A percentile compares a stretch with the other conserved stretches of the same genome.
phyloP scores from a whole-genome alignment of 805 yeast species.

The Teunomyces cretensis region DNA sequence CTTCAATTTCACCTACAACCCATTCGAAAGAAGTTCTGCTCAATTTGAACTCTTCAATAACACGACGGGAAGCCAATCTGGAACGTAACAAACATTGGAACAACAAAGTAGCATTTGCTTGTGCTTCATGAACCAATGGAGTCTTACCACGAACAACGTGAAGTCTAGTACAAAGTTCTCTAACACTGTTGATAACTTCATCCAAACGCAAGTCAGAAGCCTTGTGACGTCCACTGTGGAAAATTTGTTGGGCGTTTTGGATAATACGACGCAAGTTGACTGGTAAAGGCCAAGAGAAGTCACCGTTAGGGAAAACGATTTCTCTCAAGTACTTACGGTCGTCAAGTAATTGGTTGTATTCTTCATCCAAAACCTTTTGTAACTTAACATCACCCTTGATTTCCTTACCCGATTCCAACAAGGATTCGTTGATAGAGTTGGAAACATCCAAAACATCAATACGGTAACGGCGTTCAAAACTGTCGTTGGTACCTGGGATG shows the following conservation, averaged over 20 bases:
- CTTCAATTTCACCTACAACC: conserved; percentile 92
- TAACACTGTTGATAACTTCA: conserved; percentile 75
- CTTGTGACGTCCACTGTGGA: conserved; percentile 86
- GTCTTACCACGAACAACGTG: conserved; percentile 82
- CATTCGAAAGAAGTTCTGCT: conserved; percentile 88
- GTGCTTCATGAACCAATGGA: conserved; percentile 75
- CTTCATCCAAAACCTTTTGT: conserved; percentile 79
- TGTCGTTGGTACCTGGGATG: conserved; percentile 85
- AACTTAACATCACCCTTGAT: conserved; percentile 85
- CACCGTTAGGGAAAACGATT: conserved; percentile 87
- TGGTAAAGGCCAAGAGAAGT: conserved; percentile 95
- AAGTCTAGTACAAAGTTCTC: conserved; percentile 62
- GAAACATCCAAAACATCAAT: conserved; percentile 77
- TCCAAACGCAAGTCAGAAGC: conserved; percentile 87
- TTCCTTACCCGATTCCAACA: conserved; percentile 86
- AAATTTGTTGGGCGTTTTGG: conserved; percentile 96
- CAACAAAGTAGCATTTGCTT: conserved; percentile 83
- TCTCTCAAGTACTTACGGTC: conserved; percentile 83
- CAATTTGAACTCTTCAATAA: conserved; percentile 85
- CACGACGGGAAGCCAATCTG: conserved; percentile 85
- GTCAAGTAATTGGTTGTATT: conserved; percentile 69
- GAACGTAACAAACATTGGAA: conserved; percentile 93
- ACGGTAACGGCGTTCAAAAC: conserved; percentile 80
- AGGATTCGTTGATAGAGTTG: conserved; percentile 62
- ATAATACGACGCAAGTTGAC: conserved; percentile 94